Base-by-base conservation (phyloP, 1,139 yeast species). In the Candida labiduridarum region DNA sequence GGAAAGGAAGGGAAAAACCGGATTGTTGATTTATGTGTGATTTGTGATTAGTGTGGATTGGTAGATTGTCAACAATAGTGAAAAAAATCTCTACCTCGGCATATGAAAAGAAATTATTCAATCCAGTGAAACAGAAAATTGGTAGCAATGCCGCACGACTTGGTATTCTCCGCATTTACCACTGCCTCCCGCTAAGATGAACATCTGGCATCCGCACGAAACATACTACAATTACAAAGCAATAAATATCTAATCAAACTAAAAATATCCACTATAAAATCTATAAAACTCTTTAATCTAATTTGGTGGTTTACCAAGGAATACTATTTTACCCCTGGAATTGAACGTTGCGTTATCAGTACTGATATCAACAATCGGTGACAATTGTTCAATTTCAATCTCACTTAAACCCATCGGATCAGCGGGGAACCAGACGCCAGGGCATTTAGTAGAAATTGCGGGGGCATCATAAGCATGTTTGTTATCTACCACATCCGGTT, bases 331-430 rank as follows among this genome's bases (percentile, higher is more conserved):
- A 11, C 87, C 91, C 63, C 80, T 79, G 34, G 82, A 85, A 58
- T 78, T 74, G 51, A 90, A 77, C 12, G 73, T 71, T 1, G 97
- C 82, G 58, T 88, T 85, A 40, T 79, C 83, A 61, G 89, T 95
- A 49, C 82, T 74, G 45, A 87, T 83, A 18, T 75, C 72, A 35
- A 73, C 67, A 12, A 76, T 68, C 2, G 71, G 72, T 31, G 69
- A 60, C 48, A 83, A 74, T 46, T 78, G 72, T 44, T 76, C 78
- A 11, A 87, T 80, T 59, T 88, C 84, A 16, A 63, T 65, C 2
- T 78, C 69, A 3, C 96, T 85, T 63, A 89, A 79, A 0, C 98
- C 98, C 78, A 83, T 80, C 7, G 88, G 84, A 68, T 94, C 99
- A 52, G 76, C 76, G 7, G 97, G 96, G 57, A 94, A 81, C 99